Evolutionary conservation across 352 stramenopile genomes (phyloP).

Genomic region (Plasmopara viticola): DNA sequence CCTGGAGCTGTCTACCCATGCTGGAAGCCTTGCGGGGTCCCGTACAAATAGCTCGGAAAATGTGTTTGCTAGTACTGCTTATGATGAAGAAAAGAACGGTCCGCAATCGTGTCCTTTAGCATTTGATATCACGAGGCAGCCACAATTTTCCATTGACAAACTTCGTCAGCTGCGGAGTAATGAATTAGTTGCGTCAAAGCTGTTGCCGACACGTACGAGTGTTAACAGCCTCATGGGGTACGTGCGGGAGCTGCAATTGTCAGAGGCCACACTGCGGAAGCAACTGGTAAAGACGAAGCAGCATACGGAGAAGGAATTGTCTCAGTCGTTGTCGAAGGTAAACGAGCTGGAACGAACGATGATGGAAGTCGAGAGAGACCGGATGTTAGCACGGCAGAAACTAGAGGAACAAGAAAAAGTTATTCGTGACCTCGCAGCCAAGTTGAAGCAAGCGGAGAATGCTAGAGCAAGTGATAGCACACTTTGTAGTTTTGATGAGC

Average conservation of each 20-base stretch:
- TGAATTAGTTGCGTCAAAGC: slow-evolving; percentile 43
- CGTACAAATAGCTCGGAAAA: slow-evolving; percentile 33
- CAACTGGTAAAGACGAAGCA: slow-evolving; percentile 52
- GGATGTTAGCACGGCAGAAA: slow-evolving; percentile 25
- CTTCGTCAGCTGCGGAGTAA: slow-evolving; percentile 24
- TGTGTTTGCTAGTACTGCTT: slow-evolving; percentile 14
- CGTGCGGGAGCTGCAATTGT: slow-evolving; percentile 64
- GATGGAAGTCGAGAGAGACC: slow-evolving; percentile 31
- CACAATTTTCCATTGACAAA: slow-evolving; percentile 27
- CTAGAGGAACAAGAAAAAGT: slow-evolving; percentile 38
- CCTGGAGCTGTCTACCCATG: slow-evolving; percentile 41
- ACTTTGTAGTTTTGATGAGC: slow-evolving; percentile 12
- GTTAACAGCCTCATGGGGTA: slow-evolving; percentile 73
- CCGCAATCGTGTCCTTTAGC: slow-evolving; percentile 38
- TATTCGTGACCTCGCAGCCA: slow-evolving; percentile 32
- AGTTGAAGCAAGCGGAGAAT: slow-evolving; percentile 27
- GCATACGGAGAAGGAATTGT: slow-evolving; percentile 46
- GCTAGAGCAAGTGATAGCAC: slow-evolving; percentile 10
- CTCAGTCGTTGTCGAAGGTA: slow-evolving; percentile 34
- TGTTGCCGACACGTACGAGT: slow-evolving; percentile 49
- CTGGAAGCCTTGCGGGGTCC: slow-evolving; percentile 19
- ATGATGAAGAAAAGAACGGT: slow-evolving; percentile 32
- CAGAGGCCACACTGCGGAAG: slow-evolving; percentile 49
- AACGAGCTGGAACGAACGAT: slow-evolving; percentile 42
- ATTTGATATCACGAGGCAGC: slow-evolving; percentile 27